Percentiles rank a stretch among this genome's conserved stretches.
Evolutionary conservation across 2,329 filamentous ascomycete species (phyloP).

Genomic region (Exophiala sp.): DNA sequence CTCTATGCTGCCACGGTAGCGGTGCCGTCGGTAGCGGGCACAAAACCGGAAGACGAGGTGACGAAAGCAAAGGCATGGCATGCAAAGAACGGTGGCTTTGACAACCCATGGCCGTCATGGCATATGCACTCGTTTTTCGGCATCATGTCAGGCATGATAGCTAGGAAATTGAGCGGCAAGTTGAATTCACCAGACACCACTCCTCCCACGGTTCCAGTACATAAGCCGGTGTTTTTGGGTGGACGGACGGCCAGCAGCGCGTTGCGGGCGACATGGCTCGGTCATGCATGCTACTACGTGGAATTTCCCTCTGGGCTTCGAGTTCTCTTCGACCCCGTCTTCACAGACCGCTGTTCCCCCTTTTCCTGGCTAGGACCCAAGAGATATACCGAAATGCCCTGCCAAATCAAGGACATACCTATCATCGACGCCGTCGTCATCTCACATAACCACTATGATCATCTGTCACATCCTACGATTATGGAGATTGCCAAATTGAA

Average conservation of each 20-base stretch:
- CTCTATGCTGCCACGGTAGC: conserved; percentile 41
- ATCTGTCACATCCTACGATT: conserved; percentile 72
- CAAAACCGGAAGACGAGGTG: conserved; percentile 37
- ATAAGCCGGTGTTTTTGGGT: conserved; percentile 60
- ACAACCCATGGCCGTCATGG: conserved; percentile 42
- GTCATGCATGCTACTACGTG: conserved; percentile 88
- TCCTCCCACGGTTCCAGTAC: conserved; percentile 60
- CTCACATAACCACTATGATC: conserved; percentile 89
- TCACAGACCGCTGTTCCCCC: conserved; percentile 79
- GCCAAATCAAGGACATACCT: conserved; percentile 70
- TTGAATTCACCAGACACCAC: conserved; percentile 56
- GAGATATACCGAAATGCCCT: conserved; percentile 71
- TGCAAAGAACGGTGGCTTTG: conserved; percentile 34
- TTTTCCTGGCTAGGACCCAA: conserved; percentile 63
- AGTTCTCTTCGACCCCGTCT: conserved; percentile 89
- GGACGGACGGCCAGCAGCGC: conserved; percentile 49
- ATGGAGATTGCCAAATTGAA: conserved; percentile 63
- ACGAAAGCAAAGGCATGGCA: conserved; percentile 38
- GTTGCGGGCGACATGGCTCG: conserved; percentile 86
- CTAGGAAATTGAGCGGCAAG: conserved; percentile 45
- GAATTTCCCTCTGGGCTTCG: conserved; percentile 82
- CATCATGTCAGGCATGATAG: conserved; percentile 20
- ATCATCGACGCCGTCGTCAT: conserved; percentile 57
- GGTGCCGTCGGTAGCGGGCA: conserved; percentile 31
- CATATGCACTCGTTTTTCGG: conserved; percentile 12